phyloP scores from a whole-genome alignment of 345 rosid species.

The Adansonia digitata region DNA sequence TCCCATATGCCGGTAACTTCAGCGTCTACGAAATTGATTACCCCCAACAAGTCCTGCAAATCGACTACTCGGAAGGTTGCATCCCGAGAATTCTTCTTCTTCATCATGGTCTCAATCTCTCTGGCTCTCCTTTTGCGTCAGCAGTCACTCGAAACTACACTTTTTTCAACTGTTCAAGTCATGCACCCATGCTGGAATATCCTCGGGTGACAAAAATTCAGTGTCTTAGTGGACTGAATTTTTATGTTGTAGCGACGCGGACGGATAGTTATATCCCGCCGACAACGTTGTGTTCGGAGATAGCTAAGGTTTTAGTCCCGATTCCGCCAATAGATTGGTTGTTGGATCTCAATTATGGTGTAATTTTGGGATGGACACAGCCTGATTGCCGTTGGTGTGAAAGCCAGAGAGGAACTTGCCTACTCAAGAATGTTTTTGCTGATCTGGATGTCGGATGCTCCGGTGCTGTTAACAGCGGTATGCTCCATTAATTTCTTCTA shows the following conservation, averaged over 20 bases:
- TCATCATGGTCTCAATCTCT: background rate
- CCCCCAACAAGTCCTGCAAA: background rate
- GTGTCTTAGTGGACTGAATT: background rate
- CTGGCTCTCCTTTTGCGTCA: background rate
- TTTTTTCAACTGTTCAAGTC: background rate
- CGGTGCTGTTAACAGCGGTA: no score
- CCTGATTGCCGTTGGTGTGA: background rate
- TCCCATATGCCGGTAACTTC: background rate
- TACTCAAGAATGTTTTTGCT: background rate
- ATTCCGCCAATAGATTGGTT: background rate
- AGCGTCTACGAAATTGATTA: background rate
- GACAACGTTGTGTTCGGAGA: background rate
- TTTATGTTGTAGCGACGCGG: background rate
- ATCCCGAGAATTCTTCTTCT: background rate
- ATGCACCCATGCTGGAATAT: background rate
- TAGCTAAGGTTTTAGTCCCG: background rate
- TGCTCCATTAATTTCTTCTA: no score
- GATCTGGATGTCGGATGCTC: background rate
- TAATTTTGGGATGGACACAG: background rate
- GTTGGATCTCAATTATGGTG: background rate
- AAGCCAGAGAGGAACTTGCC: background rate
- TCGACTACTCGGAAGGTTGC: background rate
- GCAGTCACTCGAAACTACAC: background rate
- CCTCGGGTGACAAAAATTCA: background rate
- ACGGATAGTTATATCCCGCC: background rate